phyloP scores from a whole-genome alignment of 148 eudicot genomes.

The Silene latifolia region DNA sequence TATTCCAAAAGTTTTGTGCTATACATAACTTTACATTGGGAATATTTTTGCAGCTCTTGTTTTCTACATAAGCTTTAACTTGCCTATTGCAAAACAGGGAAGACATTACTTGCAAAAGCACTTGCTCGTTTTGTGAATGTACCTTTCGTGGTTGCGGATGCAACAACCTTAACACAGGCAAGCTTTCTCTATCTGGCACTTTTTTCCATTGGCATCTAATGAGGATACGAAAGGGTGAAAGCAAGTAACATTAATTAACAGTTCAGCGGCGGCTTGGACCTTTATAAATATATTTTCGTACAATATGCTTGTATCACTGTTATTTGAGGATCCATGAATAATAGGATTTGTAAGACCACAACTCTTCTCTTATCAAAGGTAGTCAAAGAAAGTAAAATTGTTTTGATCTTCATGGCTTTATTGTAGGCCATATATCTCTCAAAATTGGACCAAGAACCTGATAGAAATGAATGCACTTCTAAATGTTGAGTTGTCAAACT shows the following conservation, averaged over 20 bases:
- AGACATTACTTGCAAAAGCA: conserved; percentile 91
- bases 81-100: conserved; percentile 52
- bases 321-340: background rate
- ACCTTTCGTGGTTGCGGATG: conserved; percentile 92
- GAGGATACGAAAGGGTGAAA: background rate
- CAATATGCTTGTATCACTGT: background rate
- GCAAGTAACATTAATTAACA: background rate
- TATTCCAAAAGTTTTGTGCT: background rate
- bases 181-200: conserved; percentile 18
- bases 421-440: background rate
- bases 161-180: conserved; percentile 90
- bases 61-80: background rate
- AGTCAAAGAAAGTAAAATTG: background rate
- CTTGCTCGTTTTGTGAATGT: conserved; percentile 91
- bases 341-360: background rate
- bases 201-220: background rate
- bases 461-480: background rate
- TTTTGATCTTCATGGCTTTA: conserved; percentile 3
- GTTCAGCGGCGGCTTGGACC: background rate
- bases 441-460: background rate
- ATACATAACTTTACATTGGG: background rate
- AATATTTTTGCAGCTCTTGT: background rate
- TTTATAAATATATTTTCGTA: background rate
- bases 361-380: background rate
- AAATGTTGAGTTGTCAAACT: background rate